These are phyloP conservation scores for Trametes punicea DNA, from an alignment of 768 basidiomycete species.

Conservation along the genomic window DNA sequence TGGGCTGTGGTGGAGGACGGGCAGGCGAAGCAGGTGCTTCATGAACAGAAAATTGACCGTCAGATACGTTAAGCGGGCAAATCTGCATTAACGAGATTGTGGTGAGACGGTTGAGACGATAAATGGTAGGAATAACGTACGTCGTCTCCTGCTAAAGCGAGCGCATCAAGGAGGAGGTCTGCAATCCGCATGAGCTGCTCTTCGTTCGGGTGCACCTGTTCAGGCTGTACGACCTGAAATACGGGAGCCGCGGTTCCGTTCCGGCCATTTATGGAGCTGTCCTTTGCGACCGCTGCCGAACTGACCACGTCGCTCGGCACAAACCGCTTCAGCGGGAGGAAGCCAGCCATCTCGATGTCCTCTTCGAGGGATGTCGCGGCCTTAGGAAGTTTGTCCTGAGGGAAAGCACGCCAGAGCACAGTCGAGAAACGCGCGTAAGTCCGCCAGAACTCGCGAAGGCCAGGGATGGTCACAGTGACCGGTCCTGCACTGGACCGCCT, in stretches of 20 bases:
- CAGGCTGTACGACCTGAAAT: constrained; percentile 14
- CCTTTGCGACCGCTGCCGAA: constrained; percentile 4
- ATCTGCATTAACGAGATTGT: constrained; percentile 21
- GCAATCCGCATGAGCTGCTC: constrained; percentile 93
- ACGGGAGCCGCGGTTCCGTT: neutral
- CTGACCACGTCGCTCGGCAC: constrained; percentile 39
- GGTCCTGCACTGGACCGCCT: constrained; percentile 29
- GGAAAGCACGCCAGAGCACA: constrained; percentile 64
- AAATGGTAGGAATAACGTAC: constrained; percentile 35
- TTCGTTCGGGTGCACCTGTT: constrained; percentile 82
- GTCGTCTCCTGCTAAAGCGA: constrained; percentile 52
- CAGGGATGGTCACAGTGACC: constrained; percentile 36
- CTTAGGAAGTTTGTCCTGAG: constrained; percentile 53
- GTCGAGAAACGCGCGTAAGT: constrained; percentile 65
- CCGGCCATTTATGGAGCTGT: neutral
- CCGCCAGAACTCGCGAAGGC: constrained; percentile 62
- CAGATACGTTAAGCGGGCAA: constrained; percentile 22
- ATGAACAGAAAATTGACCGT: constrained; percentile 5
- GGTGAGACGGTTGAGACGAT: neutral
- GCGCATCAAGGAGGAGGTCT: constrained; percentile 76
- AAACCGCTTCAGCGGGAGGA: constrained; percentile 71
- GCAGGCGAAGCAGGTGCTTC: neutral
- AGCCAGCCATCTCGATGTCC: constrained; percentile 86
- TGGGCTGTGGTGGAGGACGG: neutral
- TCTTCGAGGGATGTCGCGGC: constrained; percentile 75